Evolutionary conservation across 495 filamentous ascomycete species (phyloP), one percentile per base, ranked within the genome.

Genomic region (Hyaloscypha variabilis): DNA sequence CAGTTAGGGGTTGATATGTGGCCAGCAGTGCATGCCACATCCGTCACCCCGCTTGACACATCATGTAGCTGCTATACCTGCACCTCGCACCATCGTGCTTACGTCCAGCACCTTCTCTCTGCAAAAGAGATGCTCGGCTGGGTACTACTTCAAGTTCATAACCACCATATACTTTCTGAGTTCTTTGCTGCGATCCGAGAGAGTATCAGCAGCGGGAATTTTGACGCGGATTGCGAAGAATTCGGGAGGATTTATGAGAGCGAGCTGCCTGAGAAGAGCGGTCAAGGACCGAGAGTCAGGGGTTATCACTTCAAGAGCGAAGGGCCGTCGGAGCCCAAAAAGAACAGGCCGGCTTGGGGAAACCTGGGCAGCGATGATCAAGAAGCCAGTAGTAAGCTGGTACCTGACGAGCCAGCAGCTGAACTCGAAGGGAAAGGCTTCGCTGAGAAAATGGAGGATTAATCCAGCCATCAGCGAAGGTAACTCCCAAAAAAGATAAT

Each of bases 81-180:
- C 80, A 85, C 79, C 1, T 82, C 83, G 14, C 96, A 99, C 75
- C 92, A 97, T 75, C 79, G 87, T 6, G 94, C 96, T 1, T 98
- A 90, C 76, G 68, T 98, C 34, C 88, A 92, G 64, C 96, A 99
- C 73, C 83, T 99, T 6, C 83, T 99, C 4, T 74, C 80, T 19
- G 92, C 95, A 0, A 94, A 93, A 69, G 95, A 99, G 75, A 97
- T 99, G 96, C 87, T 97, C 2, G 94, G 87, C 26, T 99, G 95
- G 95, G 90, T 91, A 2, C 82, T 99, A 17, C 78, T 99, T 28
- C 94, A 97, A 74, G 81, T 96, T 14, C 95, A 99, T 77, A 99
- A 99, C 73, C 84, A 91, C 69, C 81, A 87, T 30, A 76, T 90
- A 2, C 73, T 96, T 54, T 81, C 87, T 58, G 50, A 71, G 0